Conservation (phyloP, 805 yeast species). For the Kurtzmaniella fragi region DNA sequence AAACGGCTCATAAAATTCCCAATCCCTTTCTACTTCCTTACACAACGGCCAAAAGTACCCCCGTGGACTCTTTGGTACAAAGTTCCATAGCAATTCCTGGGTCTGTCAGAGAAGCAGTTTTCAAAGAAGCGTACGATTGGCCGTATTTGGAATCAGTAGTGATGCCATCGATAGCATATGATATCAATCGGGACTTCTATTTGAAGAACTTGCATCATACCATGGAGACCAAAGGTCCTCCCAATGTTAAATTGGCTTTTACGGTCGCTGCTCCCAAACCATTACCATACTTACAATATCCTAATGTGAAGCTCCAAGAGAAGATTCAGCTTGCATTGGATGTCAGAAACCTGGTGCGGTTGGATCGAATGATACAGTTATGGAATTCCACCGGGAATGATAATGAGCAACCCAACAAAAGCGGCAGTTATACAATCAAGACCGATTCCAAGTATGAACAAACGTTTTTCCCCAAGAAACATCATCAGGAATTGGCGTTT, state of each 20-base stretch:
- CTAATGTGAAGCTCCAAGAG: conserved; percentile 15
- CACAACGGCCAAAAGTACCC: conserved; percentile 10
- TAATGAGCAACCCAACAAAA: conserved; percentile 19
- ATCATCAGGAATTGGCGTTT: conserved; percentile 20
- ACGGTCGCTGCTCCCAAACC: conserved; percentile 28
- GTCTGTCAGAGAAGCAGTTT: conserved; percentile 15
- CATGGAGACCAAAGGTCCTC: conserved; percentile 33
- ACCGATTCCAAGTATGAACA: conserved; percentile 11
- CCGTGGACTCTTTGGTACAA: conserved; percentile 8
- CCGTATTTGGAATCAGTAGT: conserved; percentile 26
- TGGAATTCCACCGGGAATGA: conserved; percentile 18
- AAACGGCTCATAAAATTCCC: conserved; percentile 20
- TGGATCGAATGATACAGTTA: conserved; percentile 16
- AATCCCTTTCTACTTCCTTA: conserved; percentile 29
- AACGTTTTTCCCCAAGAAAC: conserved; percentile 21
- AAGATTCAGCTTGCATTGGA: conserved; percentile 21
- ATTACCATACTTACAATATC: conserved; percentile 23
- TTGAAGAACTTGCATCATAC: conserved; percentile 13
- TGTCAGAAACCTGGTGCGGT: conserved; percentile 23
- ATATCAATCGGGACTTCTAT: conserved; percentile 23
- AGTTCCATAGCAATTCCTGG: conserved; percentile 15
- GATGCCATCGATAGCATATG: conserved; percentile 29
- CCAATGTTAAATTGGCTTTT: conserved; percentile 21
- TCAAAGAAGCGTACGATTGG: conserved; percentile 26
- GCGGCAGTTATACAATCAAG: conserved; percentile 15